These are phyloP conservation scores for Penicillium sp. DNA, from an alignment of 2,329 filamentous ascomycete species.

Conservation along the genomic window DNA sequence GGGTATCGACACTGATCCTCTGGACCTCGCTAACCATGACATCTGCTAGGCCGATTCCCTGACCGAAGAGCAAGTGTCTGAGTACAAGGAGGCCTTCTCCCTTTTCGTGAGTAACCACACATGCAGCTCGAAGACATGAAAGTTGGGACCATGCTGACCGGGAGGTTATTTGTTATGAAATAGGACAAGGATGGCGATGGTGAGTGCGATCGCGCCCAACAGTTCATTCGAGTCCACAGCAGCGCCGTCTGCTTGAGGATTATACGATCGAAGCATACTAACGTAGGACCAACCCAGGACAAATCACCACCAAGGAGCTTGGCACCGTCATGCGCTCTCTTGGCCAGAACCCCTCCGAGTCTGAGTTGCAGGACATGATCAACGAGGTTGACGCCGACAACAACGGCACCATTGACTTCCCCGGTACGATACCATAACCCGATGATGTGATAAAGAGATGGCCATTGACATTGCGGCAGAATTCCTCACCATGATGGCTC, in stretches of 20 bases:
- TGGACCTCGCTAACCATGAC: slow-evolving; percentile 29
- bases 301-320: slow-evolving; percentile 88
- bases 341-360: slow-evolving; percentile 85
- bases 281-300: slow-evolving; percentile 52
- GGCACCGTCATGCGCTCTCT: slow-evolving; percentile 88
- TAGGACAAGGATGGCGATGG: slow-evolving; percentile 90
- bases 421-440: slow-evolving; percentile 55
- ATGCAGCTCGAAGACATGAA: background rate
- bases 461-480: slow-evolving; percentile 50
- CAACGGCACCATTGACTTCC: slow-evolving; percentile 89
- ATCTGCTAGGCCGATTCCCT: slow-evolving; percentile 81
- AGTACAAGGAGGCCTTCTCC: slow-evolving; percentile 99
- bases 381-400: slow-evolving; percentile 91
- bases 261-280: slow-evolving; percentile 4
- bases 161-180: slow-evolving; percentile 19
- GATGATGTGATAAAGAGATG: background rate
- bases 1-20: slow-evolving; percentile 25
- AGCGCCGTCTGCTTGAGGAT: background rate
- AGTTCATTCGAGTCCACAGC: background rate
- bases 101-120: slow-evolving; percentile 77
- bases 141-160: slow-evolving; percentile 18
- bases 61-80: slow-evolving; percentile 99
- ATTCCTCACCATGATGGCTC: slow-evolving; percentile 89
- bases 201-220: slow-evolving; percentile 50
- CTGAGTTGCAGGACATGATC: slow-evolving; percentile 89